Conservation (phyloP, 805 yeast genomes). For the Wickerhamomyces kurtzmanii region DNA sequence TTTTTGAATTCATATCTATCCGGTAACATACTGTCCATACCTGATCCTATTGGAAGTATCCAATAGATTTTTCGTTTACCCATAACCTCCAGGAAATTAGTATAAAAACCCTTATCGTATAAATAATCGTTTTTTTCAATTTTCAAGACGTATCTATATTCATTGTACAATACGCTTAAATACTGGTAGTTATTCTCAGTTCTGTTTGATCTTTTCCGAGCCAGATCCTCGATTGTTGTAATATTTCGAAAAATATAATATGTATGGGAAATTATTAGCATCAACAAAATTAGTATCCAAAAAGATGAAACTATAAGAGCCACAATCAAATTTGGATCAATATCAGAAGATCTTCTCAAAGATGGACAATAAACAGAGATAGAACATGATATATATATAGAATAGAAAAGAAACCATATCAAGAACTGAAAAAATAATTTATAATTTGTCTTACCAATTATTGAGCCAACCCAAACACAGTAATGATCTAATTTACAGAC, state of each 20-base stretch:
- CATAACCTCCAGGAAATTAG: conserved; percentile 19
- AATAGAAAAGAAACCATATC: conserved; percentile 23
- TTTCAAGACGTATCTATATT: conserved; percentile 31
- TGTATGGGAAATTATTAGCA: conserved; percentile 32
- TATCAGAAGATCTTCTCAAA: conserved; percentile 15
- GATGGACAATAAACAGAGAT: conserved; percentile 21
- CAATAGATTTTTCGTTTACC: conserved; percentile 18
- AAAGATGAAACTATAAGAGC: conserved; percentile 33
- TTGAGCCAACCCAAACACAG: conserved; percentile 69
- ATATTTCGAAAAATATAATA: conserved; percentile 35
- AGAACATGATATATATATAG: conserved; percentile 29
- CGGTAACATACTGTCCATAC: too few relatives aligned
- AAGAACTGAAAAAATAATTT: conserved; percentile 46
- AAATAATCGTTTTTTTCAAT: conserved; percentile 16
- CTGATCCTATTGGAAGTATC: conserved; percentile 18
- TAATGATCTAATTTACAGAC: conserved; percentile 76
- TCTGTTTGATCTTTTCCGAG: conserved; percentile 21
- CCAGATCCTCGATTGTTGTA: conserved; percentile 52
- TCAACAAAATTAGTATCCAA: conserved; percentile 33
- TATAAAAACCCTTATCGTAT: conserved; percentile 13
- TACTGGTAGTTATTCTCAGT: conserved; percentile 10
- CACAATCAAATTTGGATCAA: conserved; percentile 40
- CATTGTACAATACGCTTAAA: conserved; percentile 21
- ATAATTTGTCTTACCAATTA: conserved; percentile 63
- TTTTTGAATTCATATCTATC: too few relatives aligned